These are phyloP conservation scores for Fraxinus paxiana DNA, from an alignment of 305 asterid genomes.

Conservation along the genomic window DNA sequence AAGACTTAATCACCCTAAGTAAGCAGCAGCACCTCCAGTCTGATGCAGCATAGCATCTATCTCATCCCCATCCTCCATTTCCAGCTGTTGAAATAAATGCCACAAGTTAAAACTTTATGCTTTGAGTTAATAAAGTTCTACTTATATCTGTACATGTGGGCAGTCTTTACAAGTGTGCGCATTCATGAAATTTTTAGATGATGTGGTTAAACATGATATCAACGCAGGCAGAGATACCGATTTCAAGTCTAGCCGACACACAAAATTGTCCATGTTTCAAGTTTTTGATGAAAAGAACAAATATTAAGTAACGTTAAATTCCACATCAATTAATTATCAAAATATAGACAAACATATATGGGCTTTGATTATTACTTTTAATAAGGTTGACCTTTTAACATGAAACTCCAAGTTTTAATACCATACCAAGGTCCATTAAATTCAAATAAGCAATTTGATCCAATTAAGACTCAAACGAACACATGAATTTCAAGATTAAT, in stretches of 20 bases:
- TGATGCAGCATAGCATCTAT: conserved; percentile 15
- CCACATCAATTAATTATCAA: not conserved
- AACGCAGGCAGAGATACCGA: not conserved
- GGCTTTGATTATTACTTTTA: no score
- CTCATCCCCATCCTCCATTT: conserved; percentile 22
- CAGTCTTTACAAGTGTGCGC: no score
- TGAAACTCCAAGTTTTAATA: no score
- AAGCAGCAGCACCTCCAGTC: not conserved
- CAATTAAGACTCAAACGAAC: no score
- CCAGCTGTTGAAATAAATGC: not conserved
- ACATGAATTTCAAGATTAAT: no score
- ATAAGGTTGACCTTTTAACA: no score
- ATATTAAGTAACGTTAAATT: not conserved
- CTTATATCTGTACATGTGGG: no score
- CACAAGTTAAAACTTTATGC: not conserved
- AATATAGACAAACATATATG: no score
- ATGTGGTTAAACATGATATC: not conserved
- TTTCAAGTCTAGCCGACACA: not conserved
- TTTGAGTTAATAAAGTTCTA: no score
- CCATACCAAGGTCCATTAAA: no score
- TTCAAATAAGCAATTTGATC: no score
- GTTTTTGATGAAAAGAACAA: not conserved
- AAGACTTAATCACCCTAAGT: not conserved
- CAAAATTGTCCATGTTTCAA: not conserved
- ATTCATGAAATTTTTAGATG: not conserved